These are phyloP conservation scores for Nicotiana tomentosiformis DNA, from an alignment of 257 asterid species.

Conservation along the genomic window DNA sequence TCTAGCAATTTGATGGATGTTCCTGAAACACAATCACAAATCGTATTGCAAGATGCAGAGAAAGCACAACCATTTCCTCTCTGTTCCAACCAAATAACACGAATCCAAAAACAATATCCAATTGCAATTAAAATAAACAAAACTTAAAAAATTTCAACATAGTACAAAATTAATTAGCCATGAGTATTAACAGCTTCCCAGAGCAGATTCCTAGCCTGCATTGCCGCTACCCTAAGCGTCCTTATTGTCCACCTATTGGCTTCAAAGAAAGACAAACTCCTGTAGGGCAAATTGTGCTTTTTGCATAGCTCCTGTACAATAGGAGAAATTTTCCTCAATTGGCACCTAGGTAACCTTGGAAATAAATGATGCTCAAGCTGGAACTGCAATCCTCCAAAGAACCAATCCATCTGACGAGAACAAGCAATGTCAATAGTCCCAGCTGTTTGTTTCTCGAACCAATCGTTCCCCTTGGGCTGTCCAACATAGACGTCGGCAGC, in stretches of 20 bases:
- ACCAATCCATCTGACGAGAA: conserved; percentile 74
- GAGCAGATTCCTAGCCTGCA: conserved; percentile 68
- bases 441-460: conserved; percentile 78
- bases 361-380: conserved; percentile 89
- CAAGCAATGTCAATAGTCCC: conserved; percentile 77
- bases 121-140: background rate
- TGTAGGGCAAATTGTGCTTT: conserved; percentile 70
- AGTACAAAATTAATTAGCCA: conserved; percentile 36
- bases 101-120: background rate
- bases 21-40: background rate
- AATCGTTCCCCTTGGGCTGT: conserved; percentile 60
- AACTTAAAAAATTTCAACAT: background rate
- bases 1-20: background rate
- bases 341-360: conserved; percentile 88
- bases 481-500: conserved; percentile 70
- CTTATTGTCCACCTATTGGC: conserved; percentile 61
- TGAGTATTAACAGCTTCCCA: conserved; percentile 94
- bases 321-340: conserved; percentile 66
- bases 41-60: background rate
- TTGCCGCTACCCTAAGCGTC: conserved; percentile 63
- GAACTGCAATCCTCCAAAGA: conserved; percentile 80
- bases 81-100: background rate
- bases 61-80: background rate
- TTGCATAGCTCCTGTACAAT: conserved; percentile 63
- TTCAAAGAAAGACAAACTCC: conserved; percentile 53